A percentile compares a stretch with the other conserved stretches of the same genome.
Conservation (phyloP, 768 basidiomycete species). For the Ramaria rubella region DNA sequence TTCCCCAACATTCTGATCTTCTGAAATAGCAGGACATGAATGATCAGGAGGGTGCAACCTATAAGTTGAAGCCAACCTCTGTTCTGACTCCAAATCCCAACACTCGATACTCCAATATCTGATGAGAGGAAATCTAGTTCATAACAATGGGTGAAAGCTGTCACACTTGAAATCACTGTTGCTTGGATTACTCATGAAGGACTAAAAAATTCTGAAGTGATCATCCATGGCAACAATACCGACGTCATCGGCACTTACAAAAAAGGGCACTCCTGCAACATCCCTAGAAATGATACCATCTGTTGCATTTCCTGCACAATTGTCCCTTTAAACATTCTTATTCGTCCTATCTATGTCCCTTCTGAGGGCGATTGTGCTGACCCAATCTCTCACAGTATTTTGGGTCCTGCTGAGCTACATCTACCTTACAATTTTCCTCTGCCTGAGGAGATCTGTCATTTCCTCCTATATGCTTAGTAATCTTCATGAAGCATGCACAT, state of each 20-base stretch:
- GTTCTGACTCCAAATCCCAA: too few relatives aligned
- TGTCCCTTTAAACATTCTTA: neutral
- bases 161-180: too few relatives aligned
- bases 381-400: slow-evolving; percentile 2
- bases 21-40: too few relatives aligned
- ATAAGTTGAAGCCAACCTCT: too few relatives aligned
- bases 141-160: too few relatives aligned
- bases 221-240: slow-evolving; percentile 3
- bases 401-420: neutral
- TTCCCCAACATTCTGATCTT: too few relatives aligned
- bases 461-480: neutral
- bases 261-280: neutral
- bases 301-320: neutral
- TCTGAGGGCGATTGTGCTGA: slow-evolving; percentile 9
- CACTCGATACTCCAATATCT: too few relatives aligned
- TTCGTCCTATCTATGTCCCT: slow-evolving; percentile 1
- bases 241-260: neutral
- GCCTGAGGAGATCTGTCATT: neutral
- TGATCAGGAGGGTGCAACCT: too few relatives aligned
- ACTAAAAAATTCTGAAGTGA: too few relatives aligned
- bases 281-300: neutral
- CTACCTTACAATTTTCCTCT: neutral
- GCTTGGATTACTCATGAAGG: too few relatives aligned
- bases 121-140: too few relatives aligned
- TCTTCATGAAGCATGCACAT: neutral